phyloP scores from a whole-genome alignment of 768 basidiomycete genomes.

The Hygrophorus pudorinus region DNA sequence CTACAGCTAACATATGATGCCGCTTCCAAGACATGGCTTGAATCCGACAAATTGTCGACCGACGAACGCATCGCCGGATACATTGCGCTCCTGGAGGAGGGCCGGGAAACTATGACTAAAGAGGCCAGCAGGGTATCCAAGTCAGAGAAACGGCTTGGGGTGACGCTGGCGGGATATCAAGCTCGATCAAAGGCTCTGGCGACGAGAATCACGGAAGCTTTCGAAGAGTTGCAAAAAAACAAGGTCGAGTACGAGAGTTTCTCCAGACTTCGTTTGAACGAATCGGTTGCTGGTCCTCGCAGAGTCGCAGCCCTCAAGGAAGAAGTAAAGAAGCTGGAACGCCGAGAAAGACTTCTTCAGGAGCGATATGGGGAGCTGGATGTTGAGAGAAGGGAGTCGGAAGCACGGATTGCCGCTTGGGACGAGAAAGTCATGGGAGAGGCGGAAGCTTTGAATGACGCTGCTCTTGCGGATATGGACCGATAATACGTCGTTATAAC shows the following conservation, averaged over 20 bases:
- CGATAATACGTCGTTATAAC: no score
- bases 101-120: slow-evolving; percentile 62
- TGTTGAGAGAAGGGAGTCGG: slow-evolving; percentile 52
- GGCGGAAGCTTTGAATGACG: slow-evolving; percentile 75
- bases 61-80: slow-evolving; percentile 61
- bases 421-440: slow-evolving; percentile 86
- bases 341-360: slow-evolving; percentile 72
- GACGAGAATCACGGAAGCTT: slow-evolving; percentile 54
- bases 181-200: slow-evolving; percentile 57
- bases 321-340: slow-evolving; percentile 76
- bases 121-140: slow-evolving; percentile 78
- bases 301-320: slow-evolving; percentile 72
- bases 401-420: slow-evolving; percentile 45
- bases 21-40: slow-evolving; percentile 52
- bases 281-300: slow-evolving; percentile 67
- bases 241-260: slow-evolving; percentile 77
- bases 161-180: slow-evolving; percentile 88
- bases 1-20: slow-evolving; percentile 56
- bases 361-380: slow-evolving; percentile 77
- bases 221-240: slow-evolving; percentile 57
- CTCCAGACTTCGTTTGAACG: slow-evolving; percentile 57
- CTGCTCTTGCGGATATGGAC: slow-evolving; percentile 58
- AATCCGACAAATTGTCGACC: slow-evolving; percentile 43
- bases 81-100: slow-evolving; percentile 44
- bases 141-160: slow-evolving; percentile 81